phyloP scores from a whole-genome alignment of 1,284 basidiomycete species.

The Malassezia slooffiae region DNA sequence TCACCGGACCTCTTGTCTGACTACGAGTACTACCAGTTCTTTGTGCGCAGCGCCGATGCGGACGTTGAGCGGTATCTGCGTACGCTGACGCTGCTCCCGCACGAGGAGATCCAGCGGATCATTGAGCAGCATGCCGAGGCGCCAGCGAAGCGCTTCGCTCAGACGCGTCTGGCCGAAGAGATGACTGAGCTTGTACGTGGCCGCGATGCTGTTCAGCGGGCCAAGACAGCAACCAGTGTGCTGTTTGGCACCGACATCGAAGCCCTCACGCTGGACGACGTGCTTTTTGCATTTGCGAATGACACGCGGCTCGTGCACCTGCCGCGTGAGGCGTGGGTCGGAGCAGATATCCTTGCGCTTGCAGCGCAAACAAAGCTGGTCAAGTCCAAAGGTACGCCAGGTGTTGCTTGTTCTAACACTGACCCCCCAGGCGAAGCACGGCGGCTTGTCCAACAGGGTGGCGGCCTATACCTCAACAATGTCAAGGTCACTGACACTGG shows the following conservation, averaged over 20 bases:
- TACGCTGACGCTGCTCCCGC: conserved; percentile 68
- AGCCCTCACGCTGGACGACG: conserved; percentile 51
- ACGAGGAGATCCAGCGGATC: conserved; percentile 55
- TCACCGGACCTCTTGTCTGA: conserved; percentile 17
- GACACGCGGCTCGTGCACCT: conserved; percentile 50
- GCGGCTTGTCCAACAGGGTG: conserved; percentile 7
- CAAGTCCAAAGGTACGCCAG: conserved; percentile 9
- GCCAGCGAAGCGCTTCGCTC: conserved; percentile 60
- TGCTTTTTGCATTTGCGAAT: conserved; percentile 54
- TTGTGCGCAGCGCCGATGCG: conserved; percentile 66
- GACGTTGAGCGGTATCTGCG: conserved; percentile 72
- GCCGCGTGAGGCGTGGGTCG: background rate
- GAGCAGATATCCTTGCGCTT: conserved; percentile 1
- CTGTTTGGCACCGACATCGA: conserved; percentile 55
- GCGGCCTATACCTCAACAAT: conserved; percentile 17
- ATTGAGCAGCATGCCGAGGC: conserved; percentile 55
- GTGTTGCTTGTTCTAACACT: conserved; percentile 1
- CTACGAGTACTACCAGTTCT: conserved; percentile 59
- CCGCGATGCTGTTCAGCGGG: conserved; percentile 51
- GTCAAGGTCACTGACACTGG: conserved; percentile 1
- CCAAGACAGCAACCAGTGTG: conserved; percentile 55
- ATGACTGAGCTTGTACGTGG: conserved; percentile 61
- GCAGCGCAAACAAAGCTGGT: conserved; percentile 1
- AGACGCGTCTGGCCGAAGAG: conserved; percentile 70
- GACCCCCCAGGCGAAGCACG: conserved; percentile 12